A percentile compares a stretch with the other conserved stretches of the same genome.
Evolutionary conservation across 2,329 filamentous ascomycete species (phyloP).

Genomic region (Penicillium verrucosum): DNA sequence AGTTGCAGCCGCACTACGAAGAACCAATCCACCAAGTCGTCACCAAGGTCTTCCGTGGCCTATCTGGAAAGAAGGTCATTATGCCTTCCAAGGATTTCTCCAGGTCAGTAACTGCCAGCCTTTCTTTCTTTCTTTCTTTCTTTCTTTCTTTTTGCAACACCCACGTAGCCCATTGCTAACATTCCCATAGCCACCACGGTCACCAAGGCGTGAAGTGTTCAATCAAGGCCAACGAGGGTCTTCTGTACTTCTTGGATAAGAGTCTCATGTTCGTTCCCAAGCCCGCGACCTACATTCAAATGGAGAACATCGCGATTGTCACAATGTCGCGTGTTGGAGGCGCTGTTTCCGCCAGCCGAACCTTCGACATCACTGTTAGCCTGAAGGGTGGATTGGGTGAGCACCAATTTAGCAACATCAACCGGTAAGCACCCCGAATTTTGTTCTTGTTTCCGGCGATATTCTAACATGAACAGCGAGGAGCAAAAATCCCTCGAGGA

Average conservation of each 20-base stretch:
- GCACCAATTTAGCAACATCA: constrained; percentile 98
- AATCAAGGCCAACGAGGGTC: constrained; percentile 99
- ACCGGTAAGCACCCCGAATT: constrained; percentile 55
- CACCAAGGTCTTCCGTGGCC: constrained; percentile 88
- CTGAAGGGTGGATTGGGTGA: constrained; percentile 84
- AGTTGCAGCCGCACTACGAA: constrained; percentile 85
- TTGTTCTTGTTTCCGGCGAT: neutral
- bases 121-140: no score
- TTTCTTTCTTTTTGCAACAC: neutral
- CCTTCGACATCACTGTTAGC: constrained; percentile 92
- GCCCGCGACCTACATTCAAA: constrained; percentile 93
- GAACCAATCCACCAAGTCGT: constrained; percentile 90
- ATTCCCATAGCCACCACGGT: constrained; percentile 64
- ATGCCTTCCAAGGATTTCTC: constrained; percentile 91
- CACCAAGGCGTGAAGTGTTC: constrained; percentile 97
- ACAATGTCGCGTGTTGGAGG: constrained; percentile 96
- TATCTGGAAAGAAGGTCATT: constrained; percentile 92
- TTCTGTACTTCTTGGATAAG: constrained; percentile 95
- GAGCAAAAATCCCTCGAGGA: constrained; percentile 94
- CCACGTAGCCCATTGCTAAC: constrained; percentile 17
- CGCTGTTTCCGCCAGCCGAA: constrained; percentile 87
- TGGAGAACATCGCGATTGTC: constrained; percentile 86
- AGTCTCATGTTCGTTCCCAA: constrained; percentile 99
- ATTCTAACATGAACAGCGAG: constrained; percentile 54
- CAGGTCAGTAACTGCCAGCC: constrained; percentile 48